Evolutionary conservation across 192 early-diverging fungal genomes (phyloP).

Genomic region (Coemansia sp.): DNA sequence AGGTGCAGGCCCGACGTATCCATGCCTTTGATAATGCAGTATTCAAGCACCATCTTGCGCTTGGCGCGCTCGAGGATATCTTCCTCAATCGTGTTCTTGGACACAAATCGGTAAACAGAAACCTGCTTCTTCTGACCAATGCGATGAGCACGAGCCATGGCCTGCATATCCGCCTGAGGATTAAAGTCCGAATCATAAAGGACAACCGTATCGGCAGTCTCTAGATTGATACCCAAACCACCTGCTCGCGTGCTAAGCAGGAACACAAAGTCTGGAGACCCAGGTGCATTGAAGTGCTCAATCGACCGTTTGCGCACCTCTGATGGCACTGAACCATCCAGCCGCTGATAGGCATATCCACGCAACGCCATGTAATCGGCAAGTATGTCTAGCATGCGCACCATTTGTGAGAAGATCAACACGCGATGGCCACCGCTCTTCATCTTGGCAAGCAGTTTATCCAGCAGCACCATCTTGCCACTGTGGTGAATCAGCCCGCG

Average conservation of each 20-base stretch:
- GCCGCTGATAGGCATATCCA: conserved; percentile 84
- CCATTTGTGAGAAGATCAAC: conserved; percentile 98
- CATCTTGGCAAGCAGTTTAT: conserved; percentile 89
- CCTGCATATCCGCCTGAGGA: conserved; percentile 96
- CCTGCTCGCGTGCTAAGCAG: conserved; percentile 96
- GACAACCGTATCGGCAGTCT: conserved; percentile 96
- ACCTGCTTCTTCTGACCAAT: conserved; percentile 98
- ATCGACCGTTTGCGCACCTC: conserved; percentile 94
- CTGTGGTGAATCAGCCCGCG: conserved; percentile 84
- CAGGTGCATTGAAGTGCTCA: conserved; percentile 96
- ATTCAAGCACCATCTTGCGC: conserved; percentile 99
- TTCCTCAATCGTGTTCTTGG: conserved; percentile 97
- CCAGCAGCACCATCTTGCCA: conserved; percentile 97
- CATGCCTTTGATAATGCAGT: conserved; percentile 99
- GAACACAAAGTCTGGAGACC: conserved; percentile 92
- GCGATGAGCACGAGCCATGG: conserved; percentile 97
- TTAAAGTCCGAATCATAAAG: conserved; percentile 95
- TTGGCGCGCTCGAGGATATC: conserved; percentile 98
- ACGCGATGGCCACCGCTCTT: conserved; percentile 93
- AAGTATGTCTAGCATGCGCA: conserved; percentile 94
- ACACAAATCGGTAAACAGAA: conserved; percentile 96
- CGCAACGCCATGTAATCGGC: conserved; percentile 89
- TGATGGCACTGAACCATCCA: conserved; percentile 88
- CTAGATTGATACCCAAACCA: conserved; percentile 94
- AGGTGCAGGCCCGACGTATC: conserved; percentile 87